Evolutionary conservation across 83 land plant genomes (phyloP).

Genomic region (Thuja plicata): DNA sequence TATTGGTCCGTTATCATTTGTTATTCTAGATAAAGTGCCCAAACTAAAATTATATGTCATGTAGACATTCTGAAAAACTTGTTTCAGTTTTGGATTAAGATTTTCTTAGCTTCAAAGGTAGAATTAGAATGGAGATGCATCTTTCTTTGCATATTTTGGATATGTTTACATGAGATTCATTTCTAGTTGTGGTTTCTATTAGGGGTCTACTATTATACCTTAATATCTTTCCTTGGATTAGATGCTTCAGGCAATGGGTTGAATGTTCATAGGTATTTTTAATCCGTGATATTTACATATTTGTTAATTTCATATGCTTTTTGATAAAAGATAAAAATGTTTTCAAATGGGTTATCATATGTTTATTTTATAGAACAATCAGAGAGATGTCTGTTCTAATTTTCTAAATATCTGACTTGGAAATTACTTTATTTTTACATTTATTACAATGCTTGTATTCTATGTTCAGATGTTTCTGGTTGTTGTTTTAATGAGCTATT

Average conservation of each 20-base stretch:
- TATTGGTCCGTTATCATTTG: too few relatives aligned
- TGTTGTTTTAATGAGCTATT: neutral
- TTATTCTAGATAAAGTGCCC: too few relatives aligned
- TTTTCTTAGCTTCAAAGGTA: neutral
- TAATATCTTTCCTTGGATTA: neutral
- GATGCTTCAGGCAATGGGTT: neutral
- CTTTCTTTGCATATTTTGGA: neutral
- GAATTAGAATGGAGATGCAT: neutral
- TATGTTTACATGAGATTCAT: neutral
- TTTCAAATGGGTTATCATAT: neutral
- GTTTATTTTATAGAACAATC: neutral
- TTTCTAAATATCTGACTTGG: neutral
- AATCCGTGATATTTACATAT: neutral
- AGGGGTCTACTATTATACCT: neutral
- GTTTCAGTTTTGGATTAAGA: too few relatives aligned
- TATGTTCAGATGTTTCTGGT: neutral
- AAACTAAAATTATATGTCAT: too few relatives aligned
- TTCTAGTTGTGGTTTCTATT: neutral
- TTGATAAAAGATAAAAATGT: neutral
- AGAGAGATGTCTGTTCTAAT: neutral
- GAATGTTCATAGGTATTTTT: neutral
- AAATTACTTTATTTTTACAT: neutral
- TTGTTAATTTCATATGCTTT: neutral
- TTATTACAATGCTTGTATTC: neutral
- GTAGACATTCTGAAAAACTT: too few relatives aligned